These are phyloP conservation scores for Phialemonium atrogriseum DNA, from an alignment of 2,329 filamentous ascomycete species.

Conservation along the genomic window DNA sequence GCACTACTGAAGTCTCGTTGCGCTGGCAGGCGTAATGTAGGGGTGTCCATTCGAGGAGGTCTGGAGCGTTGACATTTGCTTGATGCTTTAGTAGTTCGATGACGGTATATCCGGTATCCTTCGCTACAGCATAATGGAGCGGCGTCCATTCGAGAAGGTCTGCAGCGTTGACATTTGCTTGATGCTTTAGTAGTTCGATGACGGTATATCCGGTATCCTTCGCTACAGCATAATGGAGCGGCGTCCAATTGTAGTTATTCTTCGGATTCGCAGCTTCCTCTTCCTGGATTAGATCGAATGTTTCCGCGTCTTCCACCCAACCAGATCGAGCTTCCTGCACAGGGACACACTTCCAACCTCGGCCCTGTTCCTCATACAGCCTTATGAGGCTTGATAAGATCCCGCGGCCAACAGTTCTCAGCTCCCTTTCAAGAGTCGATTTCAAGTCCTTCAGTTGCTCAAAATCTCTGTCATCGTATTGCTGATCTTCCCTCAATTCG, in stretches of 20 bases:
- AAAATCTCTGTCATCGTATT: too few relatives aligned
- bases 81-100: slow-evolving; percentile 1
- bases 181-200: background rate
- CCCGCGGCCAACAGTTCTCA: too few relatives aligned
- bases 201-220: too few relatives aligned
- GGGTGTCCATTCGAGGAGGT: slow-evolving; percentile 14
- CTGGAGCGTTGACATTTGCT: slow-evolving; percentile 8
- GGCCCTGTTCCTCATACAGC: slow-evolving; percentile 3
- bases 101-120: background rate
- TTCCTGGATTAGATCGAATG: background rate
- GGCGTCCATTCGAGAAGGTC: slow-evolving; percentile 15
- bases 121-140: slow-evolving; percentile 13
- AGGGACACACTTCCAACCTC: slow-evolving; percentile 1
- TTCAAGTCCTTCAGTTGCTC: too few relatives aligned
- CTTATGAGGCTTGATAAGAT: slow-evolving; percentile 1
- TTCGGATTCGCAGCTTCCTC: too few relatives aligned
- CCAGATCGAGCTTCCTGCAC: too few relatives aligned
- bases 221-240: too few relatives aligned
- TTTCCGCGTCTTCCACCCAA: too few relatives aligned
- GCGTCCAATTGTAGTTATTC: too few relatives aligned
- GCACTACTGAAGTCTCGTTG: background rate
- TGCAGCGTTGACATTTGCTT: slow-evolving; percentile 2
- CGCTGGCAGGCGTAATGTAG: slow-evolving; percentile 14
- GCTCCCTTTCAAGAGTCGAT: too few relatives aligned
- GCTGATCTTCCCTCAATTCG: slow-evolving; percentile 3